Conservation (phyloP, 164 flowering plant species). For the Magnolia officinalis region DNA sequence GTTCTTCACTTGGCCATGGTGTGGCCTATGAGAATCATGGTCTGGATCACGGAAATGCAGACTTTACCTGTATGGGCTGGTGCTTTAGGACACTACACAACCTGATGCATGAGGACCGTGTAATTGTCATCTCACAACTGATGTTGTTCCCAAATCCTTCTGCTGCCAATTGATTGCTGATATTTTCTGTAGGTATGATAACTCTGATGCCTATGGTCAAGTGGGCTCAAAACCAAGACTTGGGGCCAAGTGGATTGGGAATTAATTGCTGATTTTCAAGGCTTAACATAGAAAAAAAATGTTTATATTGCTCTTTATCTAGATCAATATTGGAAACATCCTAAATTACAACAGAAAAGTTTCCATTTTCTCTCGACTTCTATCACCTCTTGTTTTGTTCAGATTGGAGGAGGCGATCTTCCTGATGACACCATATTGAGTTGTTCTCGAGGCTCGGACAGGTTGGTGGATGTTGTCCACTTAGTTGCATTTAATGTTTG, state of each 20-base stretch:
- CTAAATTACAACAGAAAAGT: neutral
- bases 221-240: conserved; percentile 8
- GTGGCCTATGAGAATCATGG: too few relatives aligned
- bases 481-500: neutral
- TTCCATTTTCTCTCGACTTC: conserved; percentile 2
- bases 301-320: neutral
- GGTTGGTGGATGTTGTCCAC: conserved; percentile 38
- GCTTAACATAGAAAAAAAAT: neutral
- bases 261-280: conserved; percentile 3
- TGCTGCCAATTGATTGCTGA: too few relatives aligned
- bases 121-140: too few relatives aligned
- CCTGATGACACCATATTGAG: conserved; percentile 83
- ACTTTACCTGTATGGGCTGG: too few relatives aligned
- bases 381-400: conserved; percentile 30
- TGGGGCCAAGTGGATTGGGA: conserved; percentile 5
- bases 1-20: too few relatives aligned
- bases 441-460: conserved; percentile 89
- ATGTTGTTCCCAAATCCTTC: too few relatives aligned
- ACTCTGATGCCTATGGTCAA: conserved; percentile 7
- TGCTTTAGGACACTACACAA: too few relatives aligned
- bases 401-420: conserved; percentile 91
- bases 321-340: neutral
- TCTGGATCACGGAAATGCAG: too few relatives aligned
- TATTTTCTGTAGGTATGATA: conserved; percentile 8
- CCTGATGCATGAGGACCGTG: too few relatives aligned